A percentile compares a stretch with the other conserved stretches of the same genome.
These are phyloP conservation scores for Syncephalastrum racemosum DNA, from an alignment of 371 early-diverging fungal genomes.

Conservation along the genomic window DNA sequence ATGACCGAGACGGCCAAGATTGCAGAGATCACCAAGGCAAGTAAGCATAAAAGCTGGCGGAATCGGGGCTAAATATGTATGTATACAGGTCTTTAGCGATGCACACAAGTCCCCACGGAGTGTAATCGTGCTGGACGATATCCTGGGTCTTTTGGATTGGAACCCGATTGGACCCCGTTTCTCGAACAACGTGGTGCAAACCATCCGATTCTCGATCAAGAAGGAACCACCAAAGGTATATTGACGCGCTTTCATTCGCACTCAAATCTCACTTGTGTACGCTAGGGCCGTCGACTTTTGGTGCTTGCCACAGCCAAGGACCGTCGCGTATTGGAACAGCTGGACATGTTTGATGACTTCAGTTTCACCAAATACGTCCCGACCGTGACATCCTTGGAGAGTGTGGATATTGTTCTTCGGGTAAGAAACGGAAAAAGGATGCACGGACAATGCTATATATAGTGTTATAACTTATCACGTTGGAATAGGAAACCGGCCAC, in stretches of 20 bases:
- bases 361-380: conserved; percentile 83
- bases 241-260: neutral
- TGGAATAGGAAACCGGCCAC: conserved; percentile 45
- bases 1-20: conserved; percentile 93
- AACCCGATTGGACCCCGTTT: conserved; percentile 99
- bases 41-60: conserved; percentile 13
- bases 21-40: conserved; percentile 85
- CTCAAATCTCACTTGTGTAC: neutral
- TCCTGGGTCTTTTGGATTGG: conserved; percentile 96
- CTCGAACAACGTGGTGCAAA: conserved; percentile 96
- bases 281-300: conserved; percentile 74
- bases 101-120: conserved; percentile 97
- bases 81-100: conserved; percentile 83
- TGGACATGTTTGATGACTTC: conserved; percentile 89
- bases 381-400: conserved; percentile 55
- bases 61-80: neutral
- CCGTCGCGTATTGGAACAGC: conserved; percentile 76
- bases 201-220: conserved; percentile 89
- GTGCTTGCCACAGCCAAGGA: conserved; percentile 88
- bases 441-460: conserved; percentile 1
- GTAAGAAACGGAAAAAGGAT: no score
- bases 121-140: conserved; percentile 96
- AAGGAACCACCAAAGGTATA: conserved; percentile 89
- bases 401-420: conserved; percentile 74
- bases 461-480: conserved; percentile 9